Percentiles rank a stretch among this genome's conserved stretches.
Evolutionary conservation across 2,329 filamentous ascomycete species (phyloP).

Genomic region (Colletotrichum simmondsii): DNA sequence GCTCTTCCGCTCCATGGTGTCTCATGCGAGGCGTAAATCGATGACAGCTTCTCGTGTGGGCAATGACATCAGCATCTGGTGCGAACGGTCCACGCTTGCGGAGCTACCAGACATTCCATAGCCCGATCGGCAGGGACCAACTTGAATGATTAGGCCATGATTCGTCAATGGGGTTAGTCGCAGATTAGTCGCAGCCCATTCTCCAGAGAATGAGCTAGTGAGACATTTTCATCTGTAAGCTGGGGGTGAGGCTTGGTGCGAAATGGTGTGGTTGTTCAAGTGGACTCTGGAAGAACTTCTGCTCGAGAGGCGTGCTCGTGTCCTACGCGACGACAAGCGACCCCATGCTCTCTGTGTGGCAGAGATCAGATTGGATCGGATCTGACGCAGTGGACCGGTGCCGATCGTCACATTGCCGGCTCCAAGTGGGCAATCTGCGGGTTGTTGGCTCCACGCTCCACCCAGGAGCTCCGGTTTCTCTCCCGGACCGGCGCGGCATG

Average conservation of each 20-base stretch:
- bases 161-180: constrained; percentile 17
- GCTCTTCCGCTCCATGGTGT: neutral
- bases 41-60: constrained; percentile 31
- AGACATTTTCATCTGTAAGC: neutral
- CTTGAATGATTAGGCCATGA: constrained; percentile 28
- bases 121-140: constrained; percentile 28
- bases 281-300: no score
- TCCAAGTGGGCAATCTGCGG: neutral
- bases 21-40: constrained; percentile 24
- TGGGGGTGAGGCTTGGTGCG: neutral
- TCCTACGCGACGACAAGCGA: no score
- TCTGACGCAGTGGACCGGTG: neutral
- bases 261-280: neutral
- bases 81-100: neutral
- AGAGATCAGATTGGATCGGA: neutral
- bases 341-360: no score
- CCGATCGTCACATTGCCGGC: neutral
- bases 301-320: no score
- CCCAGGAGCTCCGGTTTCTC: neutral
- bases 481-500: neutral
- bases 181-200: neutral
- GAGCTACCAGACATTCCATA: neutral
- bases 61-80: constrained; percentile 35
- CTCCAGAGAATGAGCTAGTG: neutral
- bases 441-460: neutral